Evolutionary conservation across 2,329 filamentous ascomycete genomes (phyloP).

Genomic region (Fusarium sp.): DNA sequence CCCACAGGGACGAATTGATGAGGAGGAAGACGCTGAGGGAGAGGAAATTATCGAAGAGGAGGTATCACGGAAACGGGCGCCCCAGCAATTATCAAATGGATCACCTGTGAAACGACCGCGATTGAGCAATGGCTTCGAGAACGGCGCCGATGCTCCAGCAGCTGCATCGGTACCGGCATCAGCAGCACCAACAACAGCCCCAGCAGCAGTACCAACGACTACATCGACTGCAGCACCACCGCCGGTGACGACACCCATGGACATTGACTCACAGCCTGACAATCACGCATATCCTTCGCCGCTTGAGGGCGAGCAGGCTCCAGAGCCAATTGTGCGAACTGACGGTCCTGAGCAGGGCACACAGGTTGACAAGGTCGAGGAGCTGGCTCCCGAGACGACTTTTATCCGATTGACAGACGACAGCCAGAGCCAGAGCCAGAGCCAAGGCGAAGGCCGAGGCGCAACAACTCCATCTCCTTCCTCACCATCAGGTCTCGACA

Average conservation of each 20-base stretch:
- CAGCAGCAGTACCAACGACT: conserved; percentile 24
- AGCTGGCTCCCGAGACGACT: conserved; percentile 68
- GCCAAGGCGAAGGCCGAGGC: conserved; percentile 51
- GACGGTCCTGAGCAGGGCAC: conserved; percentile 73
- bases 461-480: conserved; percentile 49
- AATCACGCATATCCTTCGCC: conserved; percentile 75
- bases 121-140: conserved; percentile 72
- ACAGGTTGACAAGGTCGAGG: conserved; percentile 71
- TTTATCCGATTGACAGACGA: conserved; percentile 68
- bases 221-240: conserved; percentile 27
- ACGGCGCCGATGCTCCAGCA: conserved; percentile 58
- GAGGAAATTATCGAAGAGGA: conserved; percentile 52
- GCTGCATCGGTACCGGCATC: conserved; percentile 31
- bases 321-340: conserved; percentile 65
- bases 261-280: conserved; percentile 64
- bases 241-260: conserved; percentile 66
- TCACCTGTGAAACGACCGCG: conserved; percentile 69
- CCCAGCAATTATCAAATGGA: conserved; percentile 62
- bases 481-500: conserved; percentile 57
- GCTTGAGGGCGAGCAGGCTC: conserved; percentile 66
- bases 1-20: conserved; percentile 55
- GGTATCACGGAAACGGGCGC: conserved; percentile 62
- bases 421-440: conserved; percentile 45
- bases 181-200: conserved; percentile 25
- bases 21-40: conserved; percentile 53